Evolutionary conservation across 2,329 filamentous ascomycete species (phyloP).

Genomic region (Chaetomium globosum): DNA sequence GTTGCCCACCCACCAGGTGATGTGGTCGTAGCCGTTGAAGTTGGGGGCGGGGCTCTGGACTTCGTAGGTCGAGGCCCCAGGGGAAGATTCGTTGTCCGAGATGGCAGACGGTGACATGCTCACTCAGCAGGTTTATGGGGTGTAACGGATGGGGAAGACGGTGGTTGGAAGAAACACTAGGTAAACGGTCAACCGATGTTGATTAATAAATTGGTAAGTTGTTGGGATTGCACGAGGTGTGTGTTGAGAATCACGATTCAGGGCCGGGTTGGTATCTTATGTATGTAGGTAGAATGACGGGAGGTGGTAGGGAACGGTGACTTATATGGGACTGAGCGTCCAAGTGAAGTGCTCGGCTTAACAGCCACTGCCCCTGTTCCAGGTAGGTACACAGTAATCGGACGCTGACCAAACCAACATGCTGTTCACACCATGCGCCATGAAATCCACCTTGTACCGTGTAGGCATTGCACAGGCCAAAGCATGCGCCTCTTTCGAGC

Average conservation of each 20-base stretch:
- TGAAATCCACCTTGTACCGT: neutral
- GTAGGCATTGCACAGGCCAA: neutral
- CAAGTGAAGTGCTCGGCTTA: conserved; percentile 28
- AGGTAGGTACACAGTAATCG: neutral
- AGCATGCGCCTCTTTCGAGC: neutral
- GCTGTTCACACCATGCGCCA: conserved; percentile 26
- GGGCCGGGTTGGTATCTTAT: neutral
- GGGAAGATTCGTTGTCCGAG: conserved; percentile 49
- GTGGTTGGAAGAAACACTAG: neutral
- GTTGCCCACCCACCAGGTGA: conserved; percentile 96
- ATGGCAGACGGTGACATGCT: conserved; percentile 64
- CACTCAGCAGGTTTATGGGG: conserved; percentile 31
- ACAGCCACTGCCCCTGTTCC: conserved; percentile 26
- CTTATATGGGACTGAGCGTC: conserved; percentile 24
- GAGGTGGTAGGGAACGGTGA: conserved; percentile 5
- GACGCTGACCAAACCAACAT: neutral
- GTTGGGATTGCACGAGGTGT: neutral
- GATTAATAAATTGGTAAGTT: neutral
- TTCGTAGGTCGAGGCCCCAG: conserved; percentile 56
- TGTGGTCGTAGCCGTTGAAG: conserved; percentile 87
- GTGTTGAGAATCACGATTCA: neutral
- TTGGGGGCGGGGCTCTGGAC: conserved; percentile 53
- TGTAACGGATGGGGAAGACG: neutral
- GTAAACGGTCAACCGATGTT: neutral
- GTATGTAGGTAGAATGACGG: neutral